Evolutionary conservation across 129 eudicot species (phyloP).

Genomic region (Flaveria ramosissima): DNA sequence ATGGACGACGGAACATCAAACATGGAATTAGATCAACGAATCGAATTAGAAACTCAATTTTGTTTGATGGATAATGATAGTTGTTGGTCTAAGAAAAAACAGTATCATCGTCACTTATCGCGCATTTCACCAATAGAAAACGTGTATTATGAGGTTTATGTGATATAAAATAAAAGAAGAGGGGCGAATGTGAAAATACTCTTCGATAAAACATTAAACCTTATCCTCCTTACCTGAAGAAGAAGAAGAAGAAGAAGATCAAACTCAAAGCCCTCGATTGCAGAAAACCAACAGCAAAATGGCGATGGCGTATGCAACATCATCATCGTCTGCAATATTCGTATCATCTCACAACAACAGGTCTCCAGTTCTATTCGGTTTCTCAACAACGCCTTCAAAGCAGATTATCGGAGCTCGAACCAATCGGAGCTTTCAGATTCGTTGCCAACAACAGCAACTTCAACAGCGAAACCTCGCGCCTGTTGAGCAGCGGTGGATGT

Average conservation of each 20-base stretch:
- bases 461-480: constrained; percentile 45
- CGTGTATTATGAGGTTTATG: neutral
- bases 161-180: neutral
- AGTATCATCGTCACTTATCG: too few species aligned
- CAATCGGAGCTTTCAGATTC: constrained; percentile 33
- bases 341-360: constrained; percentile 30
- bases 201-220: constrained; percentile 17
- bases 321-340: constrained; percentile 47
- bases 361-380: constrained; percentile 49
- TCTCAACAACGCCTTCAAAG: constrained; percentile 37
- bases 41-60: too few species aligned
- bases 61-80: too few species aligned
- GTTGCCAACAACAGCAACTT: constrained; percentile 49
- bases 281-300: constrained; percentile 27
- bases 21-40: too few species aligned
- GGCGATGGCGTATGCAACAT: constrained; percentile 48
- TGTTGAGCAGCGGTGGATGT: constrained; percentile 90
- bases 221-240: constrained; percentile 32
- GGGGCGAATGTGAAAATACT: neutral
- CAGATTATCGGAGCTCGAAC: neutral
- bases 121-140: too few species aligned
- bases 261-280: neutral
- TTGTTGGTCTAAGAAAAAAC: too few species aligned
- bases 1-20: too few species aligned
- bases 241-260: neutral